phyloP scores from a whole-genome alignment of 163 green algal genomes.

The Volvox carteri region DNA sequence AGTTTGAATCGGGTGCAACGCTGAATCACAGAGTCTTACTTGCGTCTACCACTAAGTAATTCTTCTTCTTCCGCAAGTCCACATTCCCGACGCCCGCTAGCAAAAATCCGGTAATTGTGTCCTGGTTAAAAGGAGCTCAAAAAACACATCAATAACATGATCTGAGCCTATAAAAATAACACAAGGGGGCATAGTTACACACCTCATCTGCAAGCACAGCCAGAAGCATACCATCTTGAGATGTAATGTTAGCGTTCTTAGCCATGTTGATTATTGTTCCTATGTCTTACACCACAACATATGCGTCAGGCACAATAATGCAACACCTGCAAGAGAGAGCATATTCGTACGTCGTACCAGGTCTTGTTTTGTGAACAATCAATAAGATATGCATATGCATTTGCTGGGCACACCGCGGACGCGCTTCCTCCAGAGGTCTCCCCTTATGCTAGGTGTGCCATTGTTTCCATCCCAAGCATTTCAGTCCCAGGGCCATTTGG shows the following conservation, averaged over 20 bases:
- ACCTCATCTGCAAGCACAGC: slow-evolving; percentile 76
- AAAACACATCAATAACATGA: not conserved
- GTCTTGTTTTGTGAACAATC: too few species aligned
- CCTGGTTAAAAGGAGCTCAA: slow-evolving; percentile 76
- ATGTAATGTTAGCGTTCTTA: slow-evolving; percentile 24
- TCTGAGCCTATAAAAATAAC: not conserved
- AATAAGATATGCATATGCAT: too few species aligned
- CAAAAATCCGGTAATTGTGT: slow-evolving; percentile 98
- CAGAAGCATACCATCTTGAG: slow-evolving; percentile 61
- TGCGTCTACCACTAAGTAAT: slow-evolving; percentile 97
- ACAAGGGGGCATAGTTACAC: not conserved
- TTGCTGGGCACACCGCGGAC: too few species aligned
- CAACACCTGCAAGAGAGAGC: too few species aligned
- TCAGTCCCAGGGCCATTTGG: too few species aligned
- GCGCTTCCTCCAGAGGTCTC: too few species aligned
- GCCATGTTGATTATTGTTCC: not conserved
- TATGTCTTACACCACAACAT: too few species aligned
- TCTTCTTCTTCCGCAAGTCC: slow-evolving; percentile 92
- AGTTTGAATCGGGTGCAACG: not conserved
- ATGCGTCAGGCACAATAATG: too few species aligned
- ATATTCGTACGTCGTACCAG: too few species aligned
- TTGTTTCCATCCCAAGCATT: too few species aligned
- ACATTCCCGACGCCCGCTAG: slow-evolving; percentile 96
- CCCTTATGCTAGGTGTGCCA: too few species aligned
- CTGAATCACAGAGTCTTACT: slow-evolving; percentile 71